phyloP scores from a whole-genome alignment of 306 rosid genomes.

The Gleditsia sinensis region DNA sequence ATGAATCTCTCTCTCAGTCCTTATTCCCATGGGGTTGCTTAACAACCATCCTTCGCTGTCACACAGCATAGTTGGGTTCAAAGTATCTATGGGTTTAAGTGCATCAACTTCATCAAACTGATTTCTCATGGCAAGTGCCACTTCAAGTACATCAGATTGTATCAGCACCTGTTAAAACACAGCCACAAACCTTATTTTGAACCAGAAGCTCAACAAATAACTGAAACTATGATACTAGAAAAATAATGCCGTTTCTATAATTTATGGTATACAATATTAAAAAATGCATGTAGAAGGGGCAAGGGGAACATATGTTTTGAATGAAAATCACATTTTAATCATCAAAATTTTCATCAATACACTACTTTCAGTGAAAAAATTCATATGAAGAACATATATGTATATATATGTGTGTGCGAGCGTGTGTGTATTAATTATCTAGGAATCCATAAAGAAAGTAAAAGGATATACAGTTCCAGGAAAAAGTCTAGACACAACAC shows the following conservation, averaged over 20 bases:
- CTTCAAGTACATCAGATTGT: slow-evolving; percentile 73
- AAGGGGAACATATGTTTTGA: not conserved
- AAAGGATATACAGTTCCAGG: no score
- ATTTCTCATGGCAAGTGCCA: slow-evolving; percentile 77
- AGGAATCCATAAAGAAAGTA: no score
- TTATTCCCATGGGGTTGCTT: slow-evolving; percentile 77
- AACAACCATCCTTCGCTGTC: slow-evolving; percentile 82
- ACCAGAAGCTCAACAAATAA: not conserved
- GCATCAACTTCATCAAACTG: slow-evolving; percentile 61
- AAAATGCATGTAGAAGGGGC: not conserved
- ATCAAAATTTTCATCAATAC: not conserved
- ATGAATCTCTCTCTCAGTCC: slow-evolving; percentile 94
- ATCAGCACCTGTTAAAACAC: slow-evolving; percentile 63
- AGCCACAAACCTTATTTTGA: not conserved
- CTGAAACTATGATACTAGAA: not conserved
- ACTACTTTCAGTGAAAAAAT: not conserved
- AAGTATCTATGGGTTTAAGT: slow-evolving; percentile 49
- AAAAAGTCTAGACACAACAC: no score
- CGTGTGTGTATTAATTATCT: no score
- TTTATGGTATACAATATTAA: not conserved
- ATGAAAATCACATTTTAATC: not conserved
- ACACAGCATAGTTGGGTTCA: slow-evolving; percentile 47
- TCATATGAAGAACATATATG: not conserved
- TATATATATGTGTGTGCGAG: no score
- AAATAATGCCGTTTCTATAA: not conserved